Base-by-base conservation (phyloP, 2,329 filamentous ascomycete genomes). In the Trichoderma sp. region DNA sequence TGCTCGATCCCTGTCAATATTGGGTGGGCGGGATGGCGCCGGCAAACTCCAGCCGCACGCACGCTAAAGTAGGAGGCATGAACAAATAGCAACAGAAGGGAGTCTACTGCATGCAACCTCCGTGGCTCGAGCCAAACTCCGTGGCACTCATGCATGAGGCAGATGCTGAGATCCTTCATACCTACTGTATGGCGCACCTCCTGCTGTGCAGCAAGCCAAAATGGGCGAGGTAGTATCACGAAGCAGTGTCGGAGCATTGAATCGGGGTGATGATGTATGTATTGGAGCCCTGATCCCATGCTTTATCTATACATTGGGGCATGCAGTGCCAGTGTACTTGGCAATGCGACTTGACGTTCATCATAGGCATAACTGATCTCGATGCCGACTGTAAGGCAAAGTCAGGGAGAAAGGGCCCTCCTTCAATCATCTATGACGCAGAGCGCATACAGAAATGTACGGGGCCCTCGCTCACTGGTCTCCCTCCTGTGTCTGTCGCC, bases 11-110 rank as follows among this genome's bases (percentile, higher is more conserved):
- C 63, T 56, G 56, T 34, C 44, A 30, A 41, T 52, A 6, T 45
- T 51, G 57, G n/a, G 45, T 34, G 58, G 48, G 58, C 64, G 58
- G 58, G 30, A 63, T 44, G 58, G 58, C 58, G 58, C 52, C 57
- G 59, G 44, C 64, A 66, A 63, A 44, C 44, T 52, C 64, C 64
- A 66, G 64, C 64, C 64, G 64, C 64, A 66, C 64, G 50, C 64
- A 63, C 28, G 39, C 47, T 54, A 52, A 52, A 65, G 28, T 28
- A 65, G 57, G 43, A 45, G n/a, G 24, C 48, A 48, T 55, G 44
- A n/a, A 45, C 43, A 47, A 30, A 43, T 58, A 39, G 26, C 28
- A 24, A 41, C 28, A 26, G 28, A 51, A 24, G 10, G 19, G 19
- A 44, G 56, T 17, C n/a, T 47, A 28, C 47, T 28, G 34, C 34